Evolutionary conservation across 108 stramenopile species (phyloP).

Genomic region (Fistulifera pelliculosa): DNA sequence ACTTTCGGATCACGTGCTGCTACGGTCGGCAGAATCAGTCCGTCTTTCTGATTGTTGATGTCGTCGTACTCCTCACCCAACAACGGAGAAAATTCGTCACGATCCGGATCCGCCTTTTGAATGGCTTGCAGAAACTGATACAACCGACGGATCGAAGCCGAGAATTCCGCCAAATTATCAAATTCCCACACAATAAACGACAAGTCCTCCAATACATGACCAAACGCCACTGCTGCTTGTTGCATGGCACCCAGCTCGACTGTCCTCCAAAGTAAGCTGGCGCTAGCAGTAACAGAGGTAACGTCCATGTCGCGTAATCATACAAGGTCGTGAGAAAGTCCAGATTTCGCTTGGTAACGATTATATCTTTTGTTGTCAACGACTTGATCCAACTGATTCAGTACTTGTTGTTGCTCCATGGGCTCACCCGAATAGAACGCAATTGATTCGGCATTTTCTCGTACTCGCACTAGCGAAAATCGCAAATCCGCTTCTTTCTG

Average conservation of each 20-base stretch:
- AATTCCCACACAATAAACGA: slow-evolving; percentile 76
- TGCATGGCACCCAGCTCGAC: slow-evolving; percentile 84
- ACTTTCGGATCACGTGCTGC: background rate
- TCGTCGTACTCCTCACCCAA: background rate
- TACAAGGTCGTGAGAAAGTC: slow-evolving; percentile 83
- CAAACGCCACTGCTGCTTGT: slow-evolving; percentile 58
- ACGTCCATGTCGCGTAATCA: slow-evolving; percentile 69
- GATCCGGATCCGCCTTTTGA: slow-evolving; percentile 21
- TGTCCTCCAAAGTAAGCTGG: slow-evolving; percentile 74
- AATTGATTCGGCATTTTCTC: slow-evolving; percentile 22
- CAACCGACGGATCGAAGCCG: slow-evolving; percentile 78
- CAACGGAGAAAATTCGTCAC: background rate
- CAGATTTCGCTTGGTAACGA: slow-evolving; percentile 58
- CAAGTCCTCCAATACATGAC: slow-evolving; percentile 73
- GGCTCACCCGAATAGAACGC: slow-evolving; percentile 16
- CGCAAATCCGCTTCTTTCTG: slow-evolving; percentile 37
- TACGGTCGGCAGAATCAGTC: slow-evolving; percentile 1
- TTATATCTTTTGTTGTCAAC: slow-evolving; percentile 58
- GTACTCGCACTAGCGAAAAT: slow-evolving; percentile 15
- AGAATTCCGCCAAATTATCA: slow-evolving; percentile 66
- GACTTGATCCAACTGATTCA: slow-evolving; percentile 41
- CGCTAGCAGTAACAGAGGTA: slow-evolving; percentile 79
- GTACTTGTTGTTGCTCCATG: slow-evolving; percentile 46
- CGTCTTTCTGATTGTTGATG: background rate
- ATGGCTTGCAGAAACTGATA: slow-evolving; percentile 47